Evolutionary conservation across 2,329 filamentous ascomycete genomes (phyloP), one percentile per base, ranked within the genome.

Genomic region (Colletotrichum costaricense): DNA sequence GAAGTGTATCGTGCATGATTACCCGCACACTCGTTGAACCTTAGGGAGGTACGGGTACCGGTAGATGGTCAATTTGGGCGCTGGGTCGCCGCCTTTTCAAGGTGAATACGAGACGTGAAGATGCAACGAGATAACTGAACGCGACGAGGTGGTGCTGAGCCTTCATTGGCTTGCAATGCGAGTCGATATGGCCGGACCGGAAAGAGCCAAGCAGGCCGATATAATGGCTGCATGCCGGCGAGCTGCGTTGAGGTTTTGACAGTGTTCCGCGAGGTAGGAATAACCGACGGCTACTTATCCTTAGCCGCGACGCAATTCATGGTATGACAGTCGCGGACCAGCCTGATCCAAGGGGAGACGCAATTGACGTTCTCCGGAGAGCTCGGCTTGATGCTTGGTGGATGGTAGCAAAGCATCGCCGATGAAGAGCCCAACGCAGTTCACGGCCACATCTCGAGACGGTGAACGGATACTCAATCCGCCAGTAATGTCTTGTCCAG

Each of bases 271-370:
- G 19, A 62, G 71, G 67, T 68, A 72, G 56, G 71, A 62, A 73
- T 73, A 67, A 30, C 66, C 67, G 71, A 30, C 56, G 55, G 60
- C 54, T 55, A 26, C 19, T 33, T 33, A 46, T 55, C 26, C 19
- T 55, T 26, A 46, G 5, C 38, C 46, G 28, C 26, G 16, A 67
- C 33, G 26, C 38, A 26, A 35, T 58, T 33, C 46, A 22, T n/a
- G 60, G 71, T 72, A 63, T 38, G 42, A 72, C 67, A 72, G 46
- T 49, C 67, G 71, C 68, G 60, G 60, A 52, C 55, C 42, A 60
- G 22, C 46, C 46, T 66, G 46, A 55, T 35, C 28, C 60, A 22
- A 55, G 49, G 55, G 19, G 52, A 33, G 57, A 72, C 26, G 62
- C 59, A 26, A n/a, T 24, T 72, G 55, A 35, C 46, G 28, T 55